Evolutionary conservation across 805 yeast species (phyloP).

Genomic region (Cephaloascus fragrans): DNA sequence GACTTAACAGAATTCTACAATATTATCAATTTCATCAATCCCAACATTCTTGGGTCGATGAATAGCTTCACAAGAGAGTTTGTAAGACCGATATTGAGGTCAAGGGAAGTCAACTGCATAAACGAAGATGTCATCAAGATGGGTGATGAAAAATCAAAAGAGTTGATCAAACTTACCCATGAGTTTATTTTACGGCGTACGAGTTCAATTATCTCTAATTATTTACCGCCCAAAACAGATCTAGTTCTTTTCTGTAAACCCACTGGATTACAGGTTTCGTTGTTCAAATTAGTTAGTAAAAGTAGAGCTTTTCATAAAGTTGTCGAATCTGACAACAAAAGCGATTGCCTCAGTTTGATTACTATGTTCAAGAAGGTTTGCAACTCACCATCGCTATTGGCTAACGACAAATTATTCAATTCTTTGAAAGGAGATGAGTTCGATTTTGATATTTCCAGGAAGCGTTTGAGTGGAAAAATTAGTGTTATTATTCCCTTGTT

Average conservation of each 20-base stretch:
- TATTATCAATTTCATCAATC: slow-evolving; percentile 75
- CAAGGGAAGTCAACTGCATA: slow-evolving; percentile 54
- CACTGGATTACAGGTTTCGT: slow-evolving; percentile 42
- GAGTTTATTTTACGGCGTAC: slow-evolving; percentile 69
- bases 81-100: slow-evolving; percentile 60
- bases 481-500: slow-evolving; percentile 48
- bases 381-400: slow-evolving; percentile 64
- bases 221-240: slow-evolving; percentile 69
- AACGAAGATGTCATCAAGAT: slow-evolving; percentile 34
- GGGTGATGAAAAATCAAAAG: slow-evolving; percentile 58
- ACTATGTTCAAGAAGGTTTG: slow-evolving; percentile 72
- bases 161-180: slow-evolving; percentile 54
- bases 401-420: slow-evolving; percentile 35
- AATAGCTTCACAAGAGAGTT: slow-evolving; percentile 47
- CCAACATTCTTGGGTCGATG: slow-evolving; percentile 64
- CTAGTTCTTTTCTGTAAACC: slow-evolving; percentile 73
- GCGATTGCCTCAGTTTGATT: slow-evolving; percentile 57
- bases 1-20: slow-evolving; percentile 78
- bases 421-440: slow-evolving; percentile 4
- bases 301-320: slow-evolving; percentile 23
- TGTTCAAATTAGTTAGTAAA: slow-evolving; percentile 42
- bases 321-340: slow-evolving; percentile 14
- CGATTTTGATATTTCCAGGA: slow-evolving; percentile 16
- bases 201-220: slow-evolving; percentile 41
- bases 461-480: slow-evolving; percentile 51